Base-by-base conservation (phyloP, 495 filamentous ascomycete genomes). In the Penicillium parvum region DNA sequence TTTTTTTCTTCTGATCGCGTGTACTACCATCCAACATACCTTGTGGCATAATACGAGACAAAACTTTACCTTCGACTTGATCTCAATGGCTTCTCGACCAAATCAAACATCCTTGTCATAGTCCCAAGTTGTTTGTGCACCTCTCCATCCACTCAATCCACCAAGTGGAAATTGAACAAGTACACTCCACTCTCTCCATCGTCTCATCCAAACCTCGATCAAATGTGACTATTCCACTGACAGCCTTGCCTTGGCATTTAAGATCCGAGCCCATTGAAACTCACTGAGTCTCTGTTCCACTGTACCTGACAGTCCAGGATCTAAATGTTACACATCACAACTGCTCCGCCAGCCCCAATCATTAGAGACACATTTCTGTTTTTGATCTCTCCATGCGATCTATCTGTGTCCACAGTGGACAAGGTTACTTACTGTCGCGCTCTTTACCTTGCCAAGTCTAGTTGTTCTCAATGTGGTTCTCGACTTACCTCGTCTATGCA, bases 281-380 rank as follows among this genome's bases (percentile, higher is more conserved):
- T 6, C 23, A 6, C 37, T 50, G 23, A 19, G 6, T 10, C 32
- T 12, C 16, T 17, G 32, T 45, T 45, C 44, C 45, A 40, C 21
- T 39, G 50, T 49, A 50, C 47, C 34, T 51, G 23, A 33, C 7
- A 7, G 18, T n/a, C 26, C 45, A 12, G 32, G 14, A 12, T 16
- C 28, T 16, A 12, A 52, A 58, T 58, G 40, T 58, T 61, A 61
- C 55, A 61, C 43, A 61, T 61, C 57, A 61, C 57, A 55, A 52
- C 37, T 20, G 34, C 32, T 21, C 29, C 12, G 21, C 27, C n/a
- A 15, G 41, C 37, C 16, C 43, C 37, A 23, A 33, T 41, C 33
- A 25, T 9, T n/a, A 12, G 17, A n/a, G 23, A 27, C 26, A 22
- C 25, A 17, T 30, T 47, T 22, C 43, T n/a, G n/a, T n/a, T n/a